Conservation (phyloP, 805 yeast genomes). For the Candida coquimbonensis region DNA sequence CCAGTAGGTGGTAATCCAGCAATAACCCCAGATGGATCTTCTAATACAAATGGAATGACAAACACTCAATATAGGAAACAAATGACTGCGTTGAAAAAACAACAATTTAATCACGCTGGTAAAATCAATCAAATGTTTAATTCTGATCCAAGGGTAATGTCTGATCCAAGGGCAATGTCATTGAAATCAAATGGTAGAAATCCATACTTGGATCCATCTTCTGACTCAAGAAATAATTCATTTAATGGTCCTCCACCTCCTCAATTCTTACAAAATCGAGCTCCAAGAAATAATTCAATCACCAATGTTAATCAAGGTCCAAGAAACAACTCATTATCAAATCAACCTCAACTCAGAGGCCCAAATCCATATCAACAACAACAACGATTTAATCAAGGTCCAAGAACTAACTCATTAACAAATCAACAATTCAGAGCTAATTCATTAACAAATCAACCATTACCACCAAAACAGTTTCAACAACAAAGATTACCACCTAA, state of each 20-base stretch:
- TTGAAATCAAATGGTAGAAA: constrained; percentile 22
- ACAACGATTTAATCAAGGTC: background rate
- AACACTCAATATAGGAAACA: constrained; percentile 59
- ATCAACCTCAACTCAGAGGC: background rate
- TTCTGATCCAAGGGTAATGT: constrained; percentile 22
- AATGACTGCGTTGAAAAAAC: constrained; percentile 60
- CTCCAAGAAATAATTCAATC: constrained; percentile 14
- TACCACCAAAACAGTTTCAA: background rate
- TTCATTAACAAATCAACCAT: background rate
- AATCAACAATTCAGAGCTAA: background rate
- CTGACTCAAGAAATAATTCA: constrained; percentile 15
- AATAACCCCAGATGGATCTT: too few relatives aligned
- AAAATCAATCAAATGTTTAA: constrained; percentile 15
- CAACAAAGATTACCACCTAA: background rate
- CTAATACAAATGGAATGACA: constrained; percentile 24
- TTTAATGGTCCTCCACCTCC: constrained; percentile 9
- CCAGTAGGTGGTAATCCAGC: constrained; percentile 3
- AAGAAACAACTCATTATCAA: background rate
- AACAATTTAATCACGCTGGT: constrained; percentile 41
- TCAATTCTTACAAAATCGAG: constrained; percentile 6
- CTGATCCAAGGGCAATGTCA: constrained; percentile 42
- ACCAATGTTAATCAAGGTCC: background rate
- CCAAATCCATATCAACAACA: background rate
- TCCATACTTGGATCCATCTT: constrained; percentile 12
- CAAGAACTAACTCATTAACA: background rate